Evolutionary conservation across 2,329 filamentous ascomycete species (phyloP), one percentile per base, ranked within the genome.

Genomic region (Ophiostoma novo-ulmi): DNA sequence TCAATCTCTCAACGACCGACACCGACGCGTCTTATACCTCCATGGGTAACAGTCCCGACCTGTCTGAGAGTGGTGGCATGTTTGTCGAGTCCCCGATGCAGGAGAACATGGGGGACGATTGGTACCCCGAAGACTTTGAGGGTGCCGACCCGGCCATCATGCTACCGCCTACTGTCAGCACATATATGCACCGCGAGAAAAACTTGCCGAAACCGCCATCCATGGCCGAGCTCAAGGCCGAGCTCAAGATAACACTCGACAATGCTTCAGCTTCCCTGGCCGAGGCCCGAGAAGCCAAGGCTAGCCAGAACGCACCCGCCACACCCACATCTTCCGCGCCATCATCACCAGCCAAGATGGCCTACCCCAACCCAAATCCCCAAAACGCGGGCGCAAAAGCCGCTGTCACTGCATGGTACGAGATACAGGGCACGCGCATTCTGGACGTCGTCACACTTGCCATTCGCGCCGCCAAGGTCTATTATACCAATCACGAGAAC

Each of bases 141-240:
- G 87, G 90, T 71, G 83, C 84, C 26, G 91, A 93, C 72, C 86
- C 88, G 39, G 86, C 90, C 72, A 86, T 90, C 72, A 94, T 99
- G 88, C 88, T 97, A 3, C 94, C 95, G n/a, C 95, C 95, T 0
- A 99, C 95, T 0, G 93, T 94, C 58, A 97, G 94, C 84, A 99
- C 95, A 3, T 99, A 98, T 80, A 93, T 92, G 74, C 89, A 93
- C 76, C 90, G 91, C 75, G 90, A 92, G 72, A 92, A 93, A 76
- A 89, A 90, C 71, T 85, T 97, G 31, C 88, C 92, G 13, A 94
- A 91, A 68, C 92, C 94, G 55, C 95, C 95, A 10, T 91, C 95
- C 72, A 88, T 94, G 74, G 84, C 88, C 67, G 89, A 94, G 73
- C 85, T 99, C 71, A 91, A 94, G 77, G 76, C 79, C 20, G 84